A percentile compares a stretch with the other conserved stretches of the same genome.
phyloP scores from a whole-genome alignment of 2,329 filamentous ascomycete genomes.

The Scopulariopsis brevicaulis region DNA sequence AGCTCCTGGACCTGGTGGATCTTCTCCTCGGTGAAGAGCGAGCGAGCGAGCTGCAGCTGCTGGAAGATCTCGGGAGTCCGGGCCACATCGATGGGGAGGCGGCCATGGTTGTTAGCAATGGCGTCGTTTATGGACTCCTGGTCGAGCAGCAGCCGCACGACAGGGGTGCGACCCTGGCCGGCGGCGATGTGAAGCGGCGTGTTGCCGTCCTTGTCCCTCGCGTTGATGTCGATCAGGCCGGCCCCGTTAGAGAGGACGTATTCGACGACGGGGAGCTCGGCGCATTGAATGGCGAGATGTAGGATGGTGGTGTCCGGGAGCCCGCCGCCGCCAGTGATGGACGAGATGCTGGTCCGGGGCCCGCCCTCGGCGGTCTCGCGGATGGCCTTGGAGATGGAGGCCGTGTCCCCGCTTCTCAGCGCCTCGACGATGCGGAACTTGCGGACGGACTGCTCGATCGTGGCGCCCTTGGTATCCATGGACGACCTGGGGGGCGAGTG shows the following conservation, averaged over 20 bases:
- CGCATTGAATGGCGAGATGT: conserved; percentile 91
- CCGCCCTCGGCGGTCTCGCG: conserved; percentile 48
- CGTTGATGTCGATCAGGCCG: conserved; percentile 55
- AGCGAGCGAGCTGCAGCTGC: conserved; percentile 79
- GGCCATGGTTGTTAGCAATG: conserved; percentile 71
- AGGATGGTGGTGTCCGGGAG: conserved; percentile 81
- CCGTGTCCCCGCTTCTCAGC: conserved; percentile 79
- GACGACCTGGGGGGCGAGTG: conserved; percentile 8
- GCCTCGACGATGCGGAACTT: conserved; percentile 94
- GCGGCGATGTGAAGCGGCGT: conserved; percentile 85
- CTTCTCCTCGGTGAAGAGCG: conserved; percentile 79
- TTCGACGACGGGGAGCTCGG: conserved; percentile 83
- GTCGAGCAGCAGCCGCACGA: conserved; percentile 77
- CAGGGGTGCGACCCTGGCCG: conserved; percentile 63
- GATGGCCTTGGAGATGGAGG: conserved; percentile 78
- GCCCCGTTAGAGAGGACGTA: conserved; percentile 75
- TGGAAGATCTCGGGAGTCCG: conserved; percentile 93
- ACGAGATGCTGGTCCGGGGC: conserved; percentile 45
- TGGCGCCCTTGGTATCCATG: conserved; percentile 30
- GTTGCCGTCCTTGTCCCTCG: conserved; percentile 79
- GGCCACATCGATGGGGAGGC: conserved; percentile 77
- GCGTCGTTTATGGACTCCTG: conserved; percentile 81
- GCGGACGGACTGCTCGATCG: conserved; percentile 85
- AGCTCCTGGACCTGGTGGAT: conserved; percentile 75
- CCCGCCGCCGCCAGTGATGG: conserved; percentile 30